Percentiles rank a stretch among this genome's conserved stretches.
Conservation (phyloP, 306 rosid genomes). For the Cicer cuneatum region DNA sequence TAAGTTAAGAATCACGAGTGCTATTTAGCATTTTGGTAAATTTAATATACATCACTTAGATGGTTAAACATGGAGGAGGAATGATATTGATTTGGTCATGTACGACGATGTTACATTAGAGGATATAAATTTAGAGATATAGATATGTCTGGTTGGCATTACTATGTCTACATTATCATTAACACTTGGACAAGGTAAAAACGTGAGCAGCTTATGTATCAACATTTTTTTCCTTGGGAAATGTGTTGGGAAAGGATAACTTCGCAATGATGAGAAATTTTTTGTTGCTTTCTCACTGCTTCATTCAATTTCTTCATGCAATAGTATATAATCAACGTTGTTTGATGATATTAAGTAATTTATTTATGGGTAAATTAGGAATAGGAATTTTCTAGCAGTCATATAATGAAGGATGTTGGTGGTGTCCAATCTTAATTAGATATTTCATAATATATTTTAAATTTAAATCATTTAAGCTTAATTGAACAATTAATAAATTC, state of each 20-base stretch:
- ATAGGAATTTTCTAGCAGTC: no score
- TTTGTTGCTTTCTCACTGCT: slow-evolving; percentile 25
- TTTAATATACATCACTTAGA: slow-evolving; percentile 13
- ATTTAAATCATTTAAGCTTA: no score
- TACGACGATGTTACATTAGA: slow-evolving; percentile 31
- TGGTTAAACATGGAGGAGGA: slow-evolving; percentile 33
- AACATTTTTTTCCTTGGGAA: slow-evolving; percentile 45
- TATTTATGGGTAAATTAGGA: no score
- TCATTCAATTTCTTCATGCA: slow-evolving; percentile 25
- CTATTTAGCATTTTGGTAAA: slow-evolving; percentile 33
- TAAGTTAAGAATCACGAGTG: no score
- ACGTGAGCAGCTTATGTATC: slow-evolving; percentile 34
- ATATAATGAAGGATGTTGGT: background rate
- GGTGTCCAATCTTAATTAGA: no score
- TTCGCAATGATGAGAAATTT: slow-evolving; percentile 4
- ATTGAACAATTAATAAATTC: no score
- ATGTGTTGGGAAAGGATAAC: slow-evolving; percentile 48
- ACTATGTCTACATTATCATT: slow-evolving; percentile 37
- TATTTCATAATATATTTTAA: no score
- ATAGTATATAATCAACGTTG: no score
- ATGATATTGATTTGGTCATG: slow-evolving; percentile 29
- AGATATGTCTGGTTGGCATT: slow-evolving; percentile 29
- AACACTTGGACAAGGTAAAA: slow-evolving; percentile 42
- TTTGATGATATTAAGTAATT: no score
- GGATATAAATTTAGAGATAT: slow-evolving; percentile 36